These are phyloP conservation scores for Quillaja saponaria DNA, from an alignment of 306 rosid species.

Conservation along the genomic window DNA sequence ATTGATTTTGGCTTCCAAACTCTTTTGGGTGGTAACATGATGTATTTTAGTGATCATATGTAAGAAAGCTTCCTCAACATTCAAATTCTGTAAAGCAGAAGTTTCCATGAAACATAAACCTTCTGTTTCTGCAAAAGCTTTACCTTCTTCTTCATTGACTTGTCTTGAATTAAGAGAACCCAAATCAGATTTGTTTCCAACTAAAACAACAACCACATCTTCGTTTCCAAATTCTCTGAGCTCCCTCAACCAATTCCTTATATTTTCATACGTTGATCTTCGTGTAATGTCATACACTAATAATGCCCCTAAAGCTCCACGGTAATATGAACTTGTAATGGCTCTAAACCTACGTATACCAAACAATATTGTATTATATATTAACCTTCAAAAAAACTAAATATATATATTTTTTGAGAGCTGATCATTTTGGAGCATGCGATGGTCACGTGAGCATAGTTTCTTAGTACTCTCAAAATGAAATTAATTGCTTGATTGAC, in stretches of 20 bases:
- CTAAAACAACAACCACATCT: constrained; percentile 73
- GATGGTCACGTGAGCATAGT: too few species aligned
- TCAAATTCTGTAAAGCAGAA: constrained; percentile 73
- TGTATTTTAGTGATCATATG: constrained; percentile 70
- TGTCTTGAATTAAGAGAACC: constrained; percentile 53
- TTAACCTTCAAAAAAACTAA: too few species aligned
- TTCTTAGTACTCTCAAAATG: too few species aligned
- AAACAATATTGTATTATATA: too few species aligned
- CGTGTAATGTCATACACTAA: constrained; percentile 80
- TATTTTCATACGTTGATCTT: constrained; percentile 48
- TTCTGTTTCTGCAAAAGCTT: constrained; percentile 56
- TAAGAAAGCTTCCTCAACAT: constrained; percentile 78
- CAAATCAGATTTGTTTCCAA: constrained; percentile 79
- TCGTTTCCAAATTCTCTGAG: constrained; percentile 61
- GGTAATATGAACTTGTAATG: constrained; percentile 89
- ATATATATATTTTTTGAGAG: too few species aligned
- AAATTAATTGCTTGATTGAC: too few species aligned
- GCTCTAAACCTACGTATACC: constrained; percentile 94
- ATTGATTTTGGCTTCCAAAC: constrained; percentile 50
- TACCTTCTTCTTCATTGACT: constrained; percentile 72
- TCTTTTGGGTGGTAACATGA: constrained; percentile 59
- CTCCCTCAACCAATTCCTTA: constrained; percentile 73
- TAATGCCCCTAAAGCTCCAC: constrained; percentile 89
- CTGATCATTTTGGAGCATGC: too few species aligned
- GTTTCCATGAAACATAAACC: constrained; percentile 87